A percentile compares a stretch with the other conserved stretches of the same genome.
These are phyloP conservation scores for Karstenula rhodostoma DNA, from an alignment of 2,329 filamentous ascomycete species.

Conservation along the genomic window DNA sequence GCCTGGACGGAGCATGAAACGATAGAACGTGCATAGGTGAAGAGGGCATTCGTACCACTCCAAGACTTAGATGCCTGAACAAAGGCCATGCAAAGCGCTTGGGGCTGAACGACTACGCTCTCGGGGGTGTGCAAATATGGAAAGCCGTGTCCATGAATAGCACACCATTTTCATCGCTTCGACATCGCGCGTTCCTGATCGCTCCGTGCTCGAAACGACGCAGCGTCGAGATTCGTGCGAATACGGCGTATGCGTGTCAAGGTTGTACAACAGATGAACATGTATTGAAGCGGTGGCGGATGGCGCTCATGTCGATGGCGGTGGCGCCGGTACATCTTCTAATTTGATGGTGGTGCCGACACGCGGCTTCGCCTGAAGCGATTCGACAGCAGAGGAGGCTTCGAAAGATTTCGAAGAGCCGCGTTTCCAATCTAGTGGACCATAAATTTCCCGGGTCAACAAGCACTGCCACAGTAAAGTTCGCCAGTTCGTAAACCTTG, in stretches of 20 bases:
- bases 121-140: neutral
- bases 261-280: conserved; percentile 1
- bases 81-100: neutral
- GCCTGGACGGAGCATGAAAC: neutral
- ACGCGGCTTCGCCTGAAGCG: neutral
- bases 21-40: neutral
- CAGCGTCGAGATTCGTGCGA: neutral
- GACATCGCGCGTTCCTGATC: neutral
- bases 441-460: neutral
- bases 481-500: conserved; percentile 8
- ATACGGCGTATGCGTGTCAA: conserved; percentile 2
- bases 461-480: neutral
- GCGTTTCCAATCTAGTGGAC: neutral
- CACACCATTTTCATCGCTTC: neutral
- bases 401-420: neutral
- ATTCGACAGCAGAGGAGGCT: neutral
- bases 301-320: neutral
- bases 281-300: neutral
- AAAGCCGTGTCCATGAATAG: conserved; percentile 10
- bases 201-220: conserved; percentile 8
- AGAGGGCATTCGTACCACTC: neutral
- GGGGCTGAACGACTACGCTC: neutral
- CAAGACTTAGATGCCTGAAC: neutral
- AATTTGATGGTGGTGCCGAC: neutral
- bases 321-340: neutral